Conservation (phyloP, 257 asterid genomes). For the Nicotiana tomentosiformis region DNA sequence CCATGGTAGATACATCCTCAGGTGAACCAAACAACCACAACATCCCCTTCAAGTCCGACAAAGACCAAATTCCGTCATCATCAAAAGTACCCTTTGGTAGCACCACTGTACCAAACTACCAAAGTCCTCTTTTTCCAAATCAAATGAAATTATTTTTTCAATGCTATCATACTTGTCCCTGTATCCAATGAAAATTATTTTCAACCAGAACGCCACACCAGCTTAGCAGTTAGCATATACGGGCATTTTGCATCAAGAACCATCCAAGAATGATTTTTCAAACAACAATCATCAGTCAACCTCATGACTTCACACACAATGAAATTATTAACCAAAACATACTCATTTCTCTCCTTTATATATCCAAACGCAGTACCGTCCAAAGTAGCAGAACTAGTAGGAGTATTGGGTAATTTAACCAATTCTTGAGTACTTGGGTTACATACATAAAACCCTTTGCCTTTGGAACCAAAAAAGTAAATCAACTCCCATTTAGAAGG, state of each 20-base stretch:
- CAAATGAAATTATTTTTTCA: conserved; percentile 32
- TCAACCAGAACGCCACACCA: conserved; percentile 56
- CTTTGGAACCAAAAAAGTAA: conserved; percentile 44
- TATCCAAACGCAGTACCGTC: conserved; percentile 58
- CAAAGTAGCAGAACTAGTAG: conserved; percentile 38
- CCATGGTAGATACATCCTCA: conserved; percentile 27
- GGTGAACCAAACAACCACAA: conserved; percentile 42
- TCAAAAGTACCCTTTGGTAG: conserved; percentile 50
- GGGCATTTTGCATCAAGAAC: conserved; percentile 42
- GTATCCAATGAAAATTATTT: conserved; percentile 56
- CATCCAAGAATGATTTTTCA: conserved; percentile 32
- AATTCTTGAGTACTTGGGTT: conserved; percentile 45
- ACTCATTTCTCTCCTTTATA: conserved; percentile 40
- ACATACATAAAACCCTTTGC: conserved; percentile 46
- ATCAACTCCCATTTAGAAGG: conserved; percentile 57
- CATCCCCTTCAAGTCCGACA: conserved; percentile 46
- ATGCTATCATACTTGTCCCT: conserved; percentile 32
- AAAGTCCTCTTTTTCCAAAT: conserved; percentile 41
- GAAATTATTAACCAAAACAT: conserved; percentile 46
- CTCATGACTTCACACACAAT: conserved; percentile 51
- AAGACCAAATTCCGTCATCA: conserved; percentile 33
- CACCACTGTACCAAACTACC: conserved; percentile 20
- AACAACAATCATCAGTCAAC: conserved; percentile 24
- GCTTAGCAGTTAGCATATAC: conserved; percentile 38
- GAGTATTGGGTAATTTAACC: conserved; percentile 38